phyloP scores from a whole-genome alignment of 345 rosid species.

The Lenwebbia sp. region DNA sequence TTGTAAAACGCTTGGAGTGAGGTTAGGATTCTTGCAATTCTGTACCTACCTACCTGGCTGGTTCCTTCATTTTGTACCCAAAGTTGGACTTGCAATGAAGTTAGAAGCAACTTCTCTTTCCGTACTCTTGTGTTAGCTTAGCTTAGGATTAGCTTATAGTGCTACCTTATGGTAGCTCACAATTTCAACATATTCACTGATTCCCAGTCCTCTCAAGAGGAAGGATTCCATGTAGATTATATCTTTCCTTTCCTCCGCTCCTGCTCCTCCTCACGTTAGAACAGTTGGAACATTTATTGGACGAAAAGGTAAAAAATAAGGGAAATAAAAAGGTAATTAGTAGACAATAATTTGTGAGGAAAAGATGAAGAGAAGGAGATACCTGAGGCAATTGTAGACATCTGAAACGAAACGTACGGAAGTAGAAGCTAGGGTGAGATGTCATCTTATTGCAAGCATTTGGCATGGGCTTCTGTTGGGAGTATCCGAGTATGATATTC shows the following conservation, averaged over 20 bases:
- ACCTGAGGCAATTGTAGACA: background rate
- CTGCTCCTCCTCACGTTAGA: background rate
- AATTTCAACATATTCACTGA: background rate
- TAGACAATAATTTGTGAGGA: background rate
- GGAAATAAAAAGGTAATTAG: background rate
- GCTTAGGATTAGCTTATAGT: background rate
- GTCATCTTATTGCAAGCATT: background rate
- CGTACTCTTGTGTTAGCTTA: background rate
- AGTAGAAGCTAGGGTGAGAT: background rate
- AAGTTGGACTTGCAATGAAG: background rate
- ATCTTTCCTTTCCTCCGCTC: background rate
- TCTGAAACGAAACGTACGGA: background rate
- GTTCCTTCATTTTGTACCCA: background rate
- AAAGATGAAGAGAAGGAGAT: background rate
- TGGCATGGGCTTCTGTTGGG: background rate
- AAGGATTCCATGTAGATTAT: background rate
- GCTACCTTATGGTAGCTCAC: background rate
- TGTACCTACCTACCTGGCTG: no score
- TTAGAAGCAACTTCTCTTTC: background rate
- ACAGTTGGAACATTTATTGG: background rate
- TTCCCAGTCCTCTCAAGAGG: background rate
- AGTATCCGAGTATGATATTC: no score
- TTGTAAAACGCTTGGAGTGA: slow-evolving; percentile 44
- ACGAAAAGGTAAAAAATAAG: background rate
- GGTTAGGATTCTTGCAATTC: slow-evolving; percentile 18